A percentile compares a stretch with the other conserved stretches of the same genome.
phyloP scores from a whole-genome alignment of 257 asterid species.

The Eucommia ulmoides region DNA sequence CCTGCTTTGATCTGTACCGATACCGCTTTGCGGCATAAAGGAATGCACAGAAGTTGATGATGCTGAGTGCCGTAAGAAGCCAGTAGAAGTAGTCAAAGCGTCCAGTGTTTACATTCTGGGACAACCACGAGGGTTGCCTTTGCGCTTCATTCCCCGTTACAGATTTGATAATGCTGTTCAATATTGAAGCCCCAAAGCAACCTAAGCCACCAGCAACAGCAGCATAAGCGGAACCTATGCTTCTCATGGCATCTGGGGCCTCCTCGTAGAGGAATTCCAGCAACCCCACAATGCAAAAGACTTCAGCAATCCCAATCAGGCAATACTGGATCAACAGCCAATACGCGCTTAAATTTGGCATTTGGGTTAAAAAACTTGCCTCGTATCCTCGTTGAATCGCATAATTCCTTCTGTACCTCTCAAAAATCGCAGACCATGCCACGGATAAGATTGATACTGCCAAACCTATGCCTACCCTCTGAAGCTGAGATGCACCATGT shows the following conservation, averaged over 20 bases:
- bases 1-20: constrained; percentile 66
- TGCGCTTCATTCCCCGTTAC: constrained; percentile 43
- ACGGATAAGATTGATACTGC: constrained; percentile 74
- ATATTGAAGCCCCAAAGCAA: constrained; percentile 80
- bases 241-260: constrained; percentile 98
- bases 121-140: constrained; percentile 67
- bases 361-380: constrained; percentile 66
- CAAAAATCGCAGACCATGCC: constrained; percentile 78
- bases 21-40: constrained; percentile 65
- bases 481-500: constrained; percentile 96
- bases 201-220: constrained; percentile 98
- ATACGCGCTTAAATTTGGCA: constrained; percentile 77
- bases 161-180: constrained; percentile 70
- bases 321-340: constrained; percentile 94
- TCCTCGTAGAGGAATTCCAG: constrained; percentile 88
- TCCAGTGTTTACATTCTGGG: constrained; percentile 84
- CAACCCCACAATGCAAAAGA: constrained; percentile 81
- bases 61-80: constrained; percentile 75
- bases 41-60: constrained; percentile 65
- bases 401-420: constrained; percentile 71
- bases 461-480: constrained; percentile 90
- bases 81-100: constrained; percentile 77
- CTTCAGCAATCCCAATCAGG: constrained; percentile 95
- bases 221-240: constrained; percentile 93
- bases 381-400: constrained; percentile 65